Conservation (phyloP, 2,329 filamentous ascomycete species). For the Helminthosporium solani region DNA sequence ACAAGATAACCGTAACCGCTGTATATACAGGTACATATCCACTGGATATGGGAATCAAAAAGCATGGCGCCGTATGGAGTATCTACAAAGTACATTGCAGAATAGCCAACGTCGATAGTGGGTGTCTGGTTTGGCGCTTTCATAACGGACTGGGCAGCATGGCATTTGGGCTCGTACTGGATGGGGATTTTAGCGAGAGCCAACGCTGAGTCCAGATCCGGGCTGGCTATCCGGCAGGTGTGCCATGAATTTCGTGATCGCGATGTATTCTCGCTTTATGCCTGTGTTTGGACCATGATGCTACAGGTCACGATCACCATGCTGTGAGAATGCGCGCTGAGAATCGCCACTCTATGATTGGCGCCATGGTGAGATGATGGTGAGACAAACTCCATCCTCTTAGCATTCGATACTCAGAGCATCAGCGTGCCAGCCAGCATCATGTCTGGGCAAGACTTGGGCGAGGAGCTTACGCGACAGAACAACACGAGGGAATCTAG, state of each 20-base stretch:
- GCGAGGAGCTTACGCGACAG: too few species aligned
- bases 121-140: constrained; percentile 16
- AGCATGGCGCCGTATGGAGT: not conserved
- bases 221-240: too few species aligned
- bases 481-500: not conserved
- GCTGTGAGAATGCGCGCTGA: too few species aligned
- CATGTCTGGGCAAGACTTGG: too few species aligned
- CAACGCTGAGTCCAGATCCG: not conserved
- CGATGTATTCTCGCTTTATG: too few species aligned
- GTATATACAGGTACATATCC: not conserved
- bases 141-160: constrained; percentile 39
- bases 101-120: constrained; percentile 18
- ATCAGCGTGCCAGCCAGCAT: too few species aligned
- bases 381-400: not conserved
- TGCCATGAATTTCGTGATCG: too few species aligned
- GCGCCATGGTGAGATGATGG: too few species aligned
- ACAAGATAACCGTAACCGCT: constrained; percentile 9
- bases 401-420: not conserved
- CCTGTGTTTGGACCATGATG: not conserved
- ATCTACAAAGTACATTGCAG: constrained; percentile 1
- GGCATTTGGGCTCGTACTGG: constrained; percentile 23
- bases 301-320: too few species aligned
- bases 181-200: constrained; percentile 1
- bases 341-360: too few species aligned
- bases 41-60: constrained; percentile 1